Percentiles rank a stretch among this genome's conserved stretches.
These are phyloP conservation scores for Pichia membranifaciens DNA, from an alignment of 805 yeast genomes.

Conservation along the genomic window DNA sequence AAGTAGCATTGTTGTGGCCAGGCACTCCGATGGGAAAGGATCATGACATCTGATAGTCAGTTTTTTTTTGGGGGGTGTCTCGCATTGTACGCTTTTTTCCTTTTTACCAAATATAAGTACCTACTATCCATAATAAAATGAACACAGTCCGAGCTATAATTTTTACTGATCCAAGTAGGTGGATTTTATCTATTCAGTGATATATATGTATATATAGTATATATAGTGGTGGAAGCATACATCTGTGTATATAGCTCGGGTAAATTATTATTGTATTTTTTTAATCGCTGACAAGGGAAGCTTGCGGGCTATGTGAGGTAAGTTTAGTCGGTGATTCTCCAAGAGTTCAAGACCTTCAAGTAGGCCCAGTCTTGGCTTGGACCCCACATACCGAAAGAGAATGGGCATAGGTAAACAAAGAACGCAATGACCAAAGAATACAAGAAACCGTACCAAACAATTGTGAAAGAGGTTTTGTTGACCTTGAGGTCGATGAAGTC, in stretches of 20 bases:
- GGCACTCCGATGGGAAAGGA: no score
- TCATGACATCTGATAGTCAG: no score
- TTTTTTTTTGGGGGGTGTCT: no score
- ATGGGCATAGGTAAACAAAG: constrained; percentile 57
- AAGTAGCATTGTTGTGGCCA: no score
- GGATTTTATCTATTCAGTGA: background rate
- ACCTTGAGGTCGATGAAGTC: constrained; percentile 32
- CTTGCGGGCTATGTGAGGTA: no score
- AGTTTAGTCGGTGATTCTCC: constrained; percentile 36
- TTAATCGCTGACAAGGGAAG: background rate
- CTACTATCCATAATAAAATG: no score
- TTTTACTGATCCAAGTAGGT: no score
- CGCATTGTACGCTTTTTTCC: no score
- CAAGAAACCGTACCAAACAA: constrained; percentile 36
- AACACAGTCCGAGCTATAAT: no score
- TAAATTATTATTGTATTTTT: background rate
- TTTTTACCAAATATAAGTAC: no score
- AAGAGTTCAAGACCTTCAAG: constrained; percentile 48
- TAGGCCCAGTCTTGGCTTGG: constrained; percentile 40
- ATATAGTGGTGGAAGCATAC: background rate
- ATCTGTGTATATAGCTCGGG: background rate
- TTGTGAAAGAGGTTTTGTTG: constrained; percentile 22
- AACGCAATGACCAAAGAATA: constrained; percentile 50
- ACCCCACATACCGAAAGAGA: constrained; percentile 78
- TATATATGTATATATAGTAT: background rate